A percentile compares a stretch with the other conserved stretches of the same genome.
Conservation (phyloP, 2,329 filamentous ascomycete genomes). For the Verticillium isaacii region DNA sequence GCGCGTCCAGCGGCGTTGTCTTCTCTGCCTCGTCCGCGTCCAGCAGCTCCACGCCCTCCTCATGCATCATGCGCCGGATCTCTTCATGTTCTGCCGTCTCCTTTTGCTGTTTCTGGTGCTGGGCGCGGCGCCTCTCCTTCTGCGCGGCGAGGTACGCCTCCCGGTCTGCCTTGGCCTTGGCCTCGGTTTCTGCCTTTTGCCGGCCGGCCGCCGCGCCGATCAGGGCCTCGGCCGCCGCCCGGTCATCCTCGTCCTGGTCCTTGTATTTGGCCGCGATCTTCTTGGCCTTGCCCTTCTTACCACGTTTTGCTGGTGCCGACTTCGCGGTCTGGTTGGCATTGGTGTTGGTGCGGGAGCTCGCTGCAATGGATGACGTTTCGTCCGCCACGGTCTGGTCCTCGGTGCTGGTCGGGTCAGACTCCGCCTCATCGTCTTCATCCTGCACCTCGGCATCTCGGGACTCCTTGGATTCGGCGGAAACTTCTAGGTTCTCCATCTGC, state of each 20-base stretch:
- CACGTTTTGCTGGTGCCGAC: conserved; percentile 56
- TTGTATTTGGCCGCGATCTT: conserved; percentile 88
- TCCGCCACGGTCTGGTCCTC: conserved; percentile 5
- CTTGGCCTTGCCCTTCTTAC: conserved; percentile 78
- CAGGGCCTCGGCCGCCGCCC: conserved; percentile 75
- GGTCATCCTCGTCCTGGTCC: conserved; percentile 91
- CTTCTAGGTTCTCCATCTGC: conserved; percentile 7
- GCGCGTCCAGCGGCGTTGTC: conserved; percentile 56
- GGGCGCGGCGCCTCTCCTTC: conserved; percentile 70
- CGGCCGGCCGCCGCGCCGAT: conserved; percentile 70
- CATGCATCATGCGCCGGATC: conserved; percentile 53
- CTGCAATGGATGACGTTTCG: conserved; percentile 5
- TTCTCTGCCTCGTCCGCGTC: conserved; percentile 56
- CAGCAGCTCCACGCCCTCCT: conserved; percentile 52
- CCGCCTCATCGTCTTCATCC: conserved; percentile 16
- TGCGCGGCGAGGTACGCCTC: conserved; percentile 70
- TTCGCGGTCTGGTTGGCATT: conserved; percentile 29
- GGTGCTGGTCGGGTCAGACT: conserved; percentile 14
- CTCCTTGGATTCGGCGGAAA: conserved; percentile 12
- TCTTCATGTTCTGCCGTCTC: conserved; percentile 76
- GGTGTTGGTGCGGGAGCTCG: conserved; percentile 4
- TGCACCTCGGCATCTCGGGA: conserved; percentile 15
- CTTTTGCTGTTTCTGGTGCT: conserved; percentile 73
- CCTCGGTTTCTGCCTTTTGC: conserved; percentile 64
- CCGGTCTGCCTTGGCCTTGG: conserved; percentile 59